Evolutionary conservation across 176 grass and related monocot species (phyloP).

Genomic region (Dactylis glomerata): DNA sequence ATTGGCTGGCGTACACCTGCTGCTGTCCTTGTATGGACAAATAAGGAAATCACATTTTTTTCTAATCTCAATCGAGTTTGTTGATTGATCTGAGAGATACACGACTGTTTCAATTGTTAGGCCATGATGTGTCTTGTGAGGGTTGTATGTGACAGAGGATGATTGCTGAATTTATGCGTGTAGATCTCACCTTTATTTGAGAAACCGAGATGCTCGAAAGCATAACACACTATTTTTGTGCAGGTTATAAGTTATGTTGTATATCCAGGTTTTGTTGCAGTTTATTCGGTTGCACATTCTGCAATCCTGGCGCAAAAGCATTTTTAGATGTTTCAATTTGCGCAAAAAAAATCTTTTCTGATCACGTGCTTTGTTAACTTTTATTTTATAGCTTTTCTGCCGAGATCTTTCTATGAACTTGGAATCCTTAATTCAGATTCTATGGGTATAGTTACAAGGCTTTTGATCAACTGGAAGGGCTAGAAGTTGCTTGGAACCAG

Average conservation of each 20-base stretch:
- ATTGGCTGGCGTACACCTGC: neutral
- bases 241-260: neutral
- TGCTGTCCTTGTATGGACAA: neutral
- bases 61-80: neutral
- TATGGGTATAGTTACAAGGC: constrained; percentile 55
- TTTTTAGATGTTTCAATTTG: neutral
- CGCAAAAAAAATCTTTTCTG: neutral
- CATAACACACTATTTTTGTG: neutral
- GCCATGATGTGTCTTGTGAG: neutral
- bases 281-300: neutral
- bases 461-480: constrained; percentile 84
- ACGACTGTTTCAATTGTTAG: neutral
- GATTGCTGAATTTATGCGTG: neutral
- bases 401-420: neutral
- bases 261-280: neutral
- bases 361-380: neutral
- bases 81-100: neutral
- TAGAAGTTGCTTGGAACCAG: constrained; percentile 84
- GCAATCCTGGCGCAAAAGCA: neutral
- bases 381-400: neutral
- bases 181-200: neutral
- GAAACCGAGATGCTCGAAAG: neutral
- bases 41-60: neutral
- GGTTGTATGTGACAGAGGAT: neutral
- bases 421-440: constrained; percentile 48